Evolutionary conservation across 306 rosid species (phyloP).

Genomic region (Cicer arietinum): DNA sequence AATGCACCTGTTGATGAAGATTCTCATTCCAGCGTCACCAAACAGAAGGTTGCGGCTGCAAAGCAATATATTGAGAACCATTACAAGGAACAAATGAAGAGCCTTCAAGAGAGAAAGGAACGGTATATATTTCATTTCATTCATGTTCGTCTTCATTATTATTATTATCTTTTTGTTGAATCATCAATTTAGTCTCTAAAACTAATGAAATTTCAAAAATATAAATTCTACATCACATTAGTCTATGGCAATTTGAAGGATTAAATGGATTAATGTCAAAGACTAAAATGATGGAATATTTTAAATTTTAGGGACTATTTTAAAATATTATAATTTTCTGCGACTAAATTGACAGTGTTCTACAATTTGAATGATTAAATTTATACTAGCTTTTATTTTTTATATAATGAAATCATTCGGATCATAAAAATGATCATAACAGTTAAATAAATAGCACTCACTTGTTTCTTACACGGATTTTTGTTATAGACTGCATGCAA

Average conservation of each 20-base stretch:
- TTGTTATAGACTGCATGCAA: neutral
- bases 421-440: no score
- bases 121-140: constrained; percentile 60
- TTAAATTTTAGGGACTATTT: no score
- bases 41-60: constrained; percentile 90
- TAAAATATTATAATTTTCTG: no score
- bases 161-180: no score
- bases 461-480: neutral
- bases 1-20: constrained; percentile 54
- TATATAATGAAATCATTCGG: neutral
- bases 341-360: no score
- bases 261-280: no score
- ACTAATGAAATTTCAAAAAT: no score
- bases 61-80: constrained; percentile 96
- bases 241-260: no score
- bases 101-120: constrained; percentile 86
- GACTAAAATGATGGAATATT: no score
- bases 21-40: constrained; percentile 67
- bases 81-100: constrained; percentile 97
- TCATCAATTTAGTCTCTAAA: no score
- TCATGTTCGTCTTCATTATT: neutral
- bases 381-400: neutral
- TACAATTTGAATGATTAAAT: no score
- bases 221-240: no score
- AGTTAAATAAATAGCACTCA: neutral